These are phyloP conservation scores for Solanum bukasovii DNA, from an alignment of 257 asterid genomes.

Conservation along the genomic window DNA sequence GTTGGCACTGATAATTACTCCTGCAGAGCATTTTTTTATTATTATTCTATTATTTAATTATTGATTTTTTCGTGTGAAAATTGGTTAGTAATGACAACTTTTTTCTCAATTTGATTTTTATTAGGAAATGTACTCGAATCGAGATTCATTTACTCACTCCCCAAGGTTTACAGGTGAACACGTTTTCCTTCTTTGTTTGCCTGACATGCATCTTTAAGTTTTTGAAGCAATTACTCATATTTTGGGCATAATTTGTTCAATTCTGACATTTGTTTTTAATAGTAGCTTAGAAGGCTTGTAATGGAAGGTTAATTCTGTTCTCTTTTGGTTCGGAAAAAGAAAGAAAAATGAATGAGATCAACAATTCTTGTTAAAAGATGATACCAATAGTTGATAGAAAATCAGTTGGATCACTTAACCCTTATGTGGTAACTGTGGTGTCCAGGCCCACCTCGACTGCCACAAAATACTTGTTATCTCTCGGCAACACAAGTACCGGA, in stretches of 20 bases:
- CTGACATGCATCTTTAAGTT: not conserved
- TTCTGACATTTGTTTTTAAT: not conserved
- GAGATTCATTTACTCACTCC: conserved; percentile 81
- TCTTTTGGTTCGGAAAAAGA: not conserved
- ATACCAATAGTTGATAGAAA: not conserved
- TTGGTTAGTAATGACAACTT: not conserved
- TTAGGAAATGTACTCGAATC: conserved; percentile 89
- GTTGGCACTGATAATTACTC: not conserved
- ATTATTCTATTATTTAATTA: not conserved
- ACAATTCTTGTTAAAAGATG: not conserved
- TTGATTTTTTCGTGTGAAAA: not conserved
- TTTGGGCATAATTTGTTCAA: not conserved
- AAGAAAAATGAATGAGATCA: not conserved
- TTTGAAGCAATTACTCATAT: not conserved
- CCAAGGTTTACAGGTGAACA: conserved; percentile 80
- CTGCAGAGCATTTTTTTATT: not conserved
- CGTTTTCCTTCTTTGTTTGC: conserved; percentile 1
- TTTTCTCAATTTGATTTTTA: conserved; percentile 1
- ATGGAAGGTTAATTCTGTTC: not conserved
- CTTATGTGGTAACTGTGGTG: not conserved
- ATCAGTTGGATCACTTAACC: not conserved
- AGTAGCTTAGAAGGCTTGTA: not conserved
- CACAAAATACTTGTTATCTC: not conserved
- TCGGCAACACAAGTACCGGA: not conserved
- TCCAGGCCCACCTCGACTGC: not conserved